Conservation (phyloP, 208 protist species). For the Leishmania tropica region DNA sequence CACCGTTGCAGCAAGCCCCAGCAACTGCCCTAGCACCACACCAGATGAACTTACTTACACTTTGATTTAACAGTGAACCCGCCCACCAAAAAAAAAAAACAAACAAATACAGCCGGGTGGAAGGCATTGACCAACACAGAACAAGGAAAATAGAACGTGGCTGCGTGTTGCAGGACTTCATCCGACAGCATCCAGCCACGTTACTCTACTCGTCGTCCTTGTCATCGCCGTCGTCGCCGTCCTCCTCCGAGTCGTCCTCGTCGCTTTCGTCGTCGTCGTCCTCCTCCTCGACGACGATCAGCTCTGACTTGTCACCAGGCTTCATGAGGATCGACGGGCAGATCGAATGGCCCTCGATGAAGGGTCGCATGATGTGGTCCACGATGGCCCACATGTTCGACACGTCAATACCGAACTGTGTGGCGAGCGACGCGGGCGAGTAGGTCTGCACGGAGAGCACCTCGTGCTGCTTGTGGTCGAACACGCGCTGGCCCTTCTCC, state of each 20-base stretch:
- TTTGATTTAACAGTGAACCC: neutral
- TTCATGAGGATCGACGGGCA: conserved; percentile 68
- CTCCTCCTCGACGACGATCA: conserved; percentile 51
- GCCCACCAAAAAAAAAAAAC: neutral
- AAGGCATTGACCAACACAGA: neutral
- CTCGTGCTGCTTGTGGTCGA: conserved; percentile 53
- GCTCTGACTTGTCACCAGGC: conserved; percentile 48
- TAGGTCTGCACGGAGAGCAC: conserved; percentile 67
- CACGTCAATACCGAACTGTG: conserved; percentile 70
- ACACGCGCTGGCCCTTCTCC: conserved; percentile 32
- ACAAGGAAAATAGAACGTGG: neutral
- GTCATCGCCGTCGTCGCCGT: conserved; percentile 50
- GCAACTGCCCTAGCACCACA: neutral
- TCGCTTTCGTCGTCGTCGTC: conserved; percentile 82
- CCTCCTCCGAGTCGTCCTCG: conserved; percentile 65
- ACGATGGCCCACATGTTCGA: conserved; percentile 83
- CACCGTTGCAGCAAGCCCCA: neutral
- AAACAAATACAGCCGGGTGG: neutral
- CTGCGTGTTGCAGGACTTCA: neutral
- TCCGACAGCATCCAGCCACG: no score
- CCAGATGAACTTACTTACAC: neutral
- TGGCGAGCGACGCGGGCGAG: conserved; percentile 50
- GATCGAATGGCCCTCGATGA: conserved; percentile 53
- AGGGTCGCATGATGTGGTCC: conserved; percentile 64
- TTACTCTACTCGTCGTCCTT: conserved; percentile 49